phyloP scores from a whole-genome alignment of 495 filamentous ascomycete species.

The Usnea hakonensis region DNA sequence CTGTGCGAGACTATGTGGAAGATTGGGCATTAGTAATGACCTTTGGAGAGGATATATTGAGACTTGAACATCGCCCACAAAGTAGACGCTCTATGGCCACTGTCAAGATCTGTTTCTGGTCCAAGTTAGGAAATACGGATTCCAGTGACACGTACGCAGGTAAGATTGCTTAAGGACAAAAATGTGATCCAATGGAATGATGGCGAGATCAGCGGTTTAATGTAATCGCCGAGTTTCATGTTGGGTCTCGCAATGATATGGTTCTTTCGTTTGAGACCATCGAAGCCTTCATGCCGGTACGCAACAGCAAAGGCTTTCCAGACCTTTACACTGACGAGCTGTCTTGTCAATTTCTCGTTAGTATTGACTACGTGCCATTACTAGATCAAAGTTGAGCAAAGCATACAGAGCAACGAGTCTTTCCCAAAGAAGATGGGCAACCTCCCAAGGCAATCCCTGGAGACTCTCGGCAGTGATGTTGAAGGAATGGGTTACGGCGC shows the following conservation, averaged over 20 bases:
- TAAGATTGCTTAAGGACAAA: conserved; percentile 23
- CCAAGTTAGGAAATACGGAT: not conserved
- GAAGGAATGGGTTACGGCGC: conserved; percentile 12
- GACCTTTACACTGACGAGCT: conserved; percentile 24
- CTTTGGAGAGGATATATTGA: not conserved
- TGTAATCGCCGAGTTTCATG: conserved; percentile 17
- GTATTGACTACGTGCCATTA: not conserved
- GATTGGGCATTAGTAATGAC: not conserved
- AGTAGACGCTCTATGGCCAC: not conserved
- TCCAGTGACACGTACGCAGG: not conserved
- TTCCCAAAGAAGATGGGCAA: conserved; percentile 23
- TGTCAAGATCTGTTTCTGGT: not conserved
- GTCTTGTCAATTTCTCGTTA: conserved; percentile 10
- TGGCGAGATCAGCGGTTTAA: conserved; percentile 17
- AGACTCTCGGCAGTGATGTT: conserved; percentile 23
- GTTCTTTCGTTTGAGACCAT: conserved; percentile 10
- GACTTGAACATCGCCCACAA: not conserved
- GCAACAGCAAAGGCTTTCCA: conserved; percentile 26
- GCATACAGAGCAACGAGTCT: conserved; percentile 14
- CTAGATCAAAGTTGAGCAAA: not conserved
- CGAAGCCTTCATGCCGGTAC: conserved; percentile 18
- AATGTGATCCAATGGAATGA: conserved; percentile 23
- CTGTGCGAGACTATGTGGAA: conserved; percentile 1
- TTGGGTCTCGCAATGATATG: conserved; percentile 15
- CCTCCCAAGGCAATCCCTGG: conserved; percentile 18